Evolutionary conservation across 2,329 filamentous ascomycete genomes (phyloP).

Genomic region (Alternaria sp.): DNA sequence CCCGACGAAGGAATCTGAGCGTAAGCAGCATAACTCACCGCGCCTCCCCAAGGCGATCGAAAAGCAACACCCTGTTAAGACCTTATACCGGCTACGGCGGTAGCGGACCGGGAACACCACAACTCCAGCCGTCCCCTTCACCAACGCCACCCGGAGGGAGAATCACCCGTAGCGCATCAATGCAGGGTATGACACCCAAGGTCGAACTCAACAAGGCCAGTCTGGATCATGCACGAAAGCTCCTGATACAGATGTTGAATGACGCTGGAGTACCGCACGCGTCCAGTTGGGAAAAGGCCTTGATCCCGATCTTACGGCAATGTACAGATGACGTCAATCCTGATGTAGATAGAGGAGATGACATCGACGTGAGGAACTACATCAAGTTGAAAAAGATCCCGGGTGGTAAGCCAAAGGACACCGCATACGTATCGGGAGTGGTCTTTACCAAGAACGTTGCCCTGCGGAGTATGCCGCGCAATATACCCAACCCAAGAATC

Average conservation of each 20-base stretch:
- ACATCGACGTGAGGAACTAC: slow-evolving; percentile 97
- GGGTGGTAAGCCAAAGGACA: slow-evolving; percentile 87
- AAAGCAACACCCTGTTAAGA: slow-evolving; percentile 61
- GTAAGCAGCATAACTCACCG: slow-evolving; percentile 78
- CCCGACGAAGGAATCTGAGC: slow-evolving; percentile 81
- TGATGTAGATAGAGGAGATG: slow-evolving; percentile 86
- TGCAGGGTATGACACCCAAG: slow-evolving; percentile 78
- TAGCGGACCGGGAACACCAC: slow-evolving; percentile 25
- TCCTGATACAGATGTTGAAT: slow-evolving; percentile 81
- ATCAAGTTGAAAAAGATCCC: slow-evolving; percentile 97
- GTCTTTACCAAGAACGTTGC: slow-evolving; percentile 98
- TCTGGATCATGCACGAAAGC: slow-evolving; percentile 82
- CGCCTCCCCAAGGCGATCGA: slow-evolving; percentile 71
- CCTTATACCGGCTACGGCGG: slow-evolving; percentile 50
- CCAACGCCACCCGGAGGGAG: slow-evolving; percentile 44
- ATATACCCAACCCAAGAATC: slow-evolving; percentile 82
- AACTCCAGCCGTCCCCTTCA: slow-evolving; percentile 33
- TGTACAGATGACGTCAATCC: slow-evolving; percentile 95
- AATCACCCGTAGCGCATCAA: slow-evolving; percentile 76
- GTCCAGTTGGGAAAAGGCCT: slow-evolving; percentile 83
- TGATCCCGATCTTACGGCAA: slow-evolving; percentile 87
- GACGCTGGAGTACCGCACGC: slow-evolving; percentile 77
- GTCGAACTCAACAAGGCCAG: slow-evolving; percentile 88
- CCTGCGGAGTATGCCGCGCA: slow-evolving; percentile 92
- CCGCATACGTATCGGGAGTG: slow-evolving; percentile 93